Evolutionary conservation across 495 filamentous ascomycete genomes (phyloP), one percentile per base, ranked within the genome.

Genomic region (Penicillium nucicola): DNA sequence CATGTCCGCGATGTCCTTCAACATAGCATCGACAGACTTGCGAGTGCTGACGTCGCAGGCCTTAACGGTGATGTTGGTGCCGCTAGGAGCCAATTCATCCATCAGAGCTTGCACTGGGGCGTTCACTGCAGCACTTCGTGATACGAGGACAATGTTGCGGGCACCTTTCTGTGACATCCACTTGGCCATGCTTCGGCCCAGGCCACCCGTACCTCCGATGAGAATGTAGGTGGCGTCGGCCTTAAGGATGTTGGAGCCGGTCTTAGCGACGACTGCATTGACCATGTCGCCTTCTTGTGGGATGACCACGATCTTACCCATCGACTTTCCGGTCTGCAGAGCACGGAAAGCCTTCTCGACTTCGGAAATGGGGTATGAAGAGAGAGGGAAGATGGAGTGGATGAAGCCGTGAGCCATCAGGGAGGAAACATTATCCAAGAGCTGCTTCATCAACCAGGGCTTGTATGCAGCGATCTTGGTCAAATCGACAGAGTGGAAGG

Each of bases 301-400:
- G 15, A 60, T 56, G 15, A 79, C 23, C 2, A 82, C 76, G 13
- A 79, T 53, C 62, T 80, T 82, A 15, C 80, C 81, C 48, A 69
- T 69, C 30, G 73, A 66, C 47, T 74, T 76, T n/a, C 81, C 76
- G 1, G 56, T 58, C 57, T 82, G 79, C 57, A 84, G 60, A 0
- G 50, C 52, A 1, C 77, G 60, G 47, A 83, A 72, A 0, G 74
- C 77, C 20, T 57, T 61, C 52, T 77, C 74, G 4, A 77, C 56
- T 17, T 79, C 62, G 6, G 69, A 69, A 28, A 78, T 65, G 0
- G 51, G 53, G 37, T 69, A 70, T 0, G 50, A 50, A 0, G 64
- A 67, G 3, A 80, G 60, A 2, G 75, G 75, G 6, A 58, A 20
- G 0, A 70, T 57, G 1, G 67, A 55, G 3, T 36, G 43, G 10